Conservation (phyloP, 208 protist genomes). For the Zelonia costaricensis region DNA sequence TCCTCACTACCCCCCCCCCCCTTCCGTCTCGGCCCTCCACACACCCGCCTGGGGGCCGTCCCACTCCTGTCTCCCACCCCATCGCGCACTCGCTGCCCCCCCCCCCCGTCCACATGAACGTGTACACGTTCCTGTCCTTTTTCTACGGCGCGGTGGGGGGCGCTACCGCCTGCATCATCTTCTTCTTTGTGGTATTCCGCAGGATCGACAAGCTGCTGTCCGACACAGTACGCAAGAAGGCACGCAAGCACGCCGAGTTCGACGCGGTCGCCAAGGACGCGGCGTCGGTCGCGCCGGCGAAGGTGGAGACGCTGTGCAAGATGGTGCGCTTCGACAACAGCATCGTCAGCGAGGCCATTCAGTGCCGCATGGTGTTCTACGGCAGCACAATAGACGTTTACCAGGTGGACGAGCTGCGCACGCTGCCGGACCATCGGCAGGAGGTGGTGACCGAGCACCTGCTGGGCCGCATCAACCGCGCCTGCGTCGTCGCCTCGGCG, state of each 20-base stretch:
- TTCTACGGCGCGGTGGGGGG: slow-evolving; percentile 57
- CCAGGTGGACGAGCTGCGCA: slow-evolving; percentile 43
- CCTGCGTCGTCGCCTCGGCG: slow-evolving; percentile 37
- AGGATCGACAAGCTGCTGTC: slow-evolving; percentile 33
- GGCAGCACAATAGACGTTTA: slow-evolving; percentile 73
- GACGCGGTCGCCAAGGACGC: slow-evolving; percentile 42
- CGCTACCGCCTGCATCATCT: slow-evolving; percentile 35
- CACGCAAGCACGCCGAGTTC: slow-evolving; percentile 40
- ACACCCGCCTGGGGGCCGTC: neutral
- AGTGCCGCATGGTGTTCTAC: slow-evolving; percentile 68
- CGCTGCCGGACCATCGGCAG: slow-evolving; percentile 43
- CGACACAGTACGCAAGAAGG: slow-evolving; percentile 42
- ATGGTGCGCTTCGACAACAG: slow-evolving; percentile 71
- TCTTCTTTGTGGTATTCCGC: slow-evolving; percentile 54
- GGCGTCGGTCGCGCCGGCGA: slow-evolving; percentile 37
- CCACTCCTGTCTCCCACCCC: neutral
- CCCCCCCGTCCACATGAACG: neutral
- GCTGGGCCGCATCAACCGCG: slow-evolving; percentile 69
- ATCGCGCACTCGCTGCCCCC: neutral
- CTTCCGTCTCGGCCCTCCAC: neutral
- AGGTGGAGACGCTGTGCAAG: slow-evolving; percentile 72
- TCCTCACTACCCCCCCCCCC: too few species aligned
- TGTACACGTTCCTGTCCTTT: slow-evolving; percentile 33
- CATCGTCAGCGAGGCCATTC: slow-evolving; percentile 61
- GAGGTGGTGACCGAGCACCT: slow-evolving; percentile 53